Evolutionary conservation across 208 protist species (phyloP).

Genomic region (Acanthamoeba royreba): DNA sequence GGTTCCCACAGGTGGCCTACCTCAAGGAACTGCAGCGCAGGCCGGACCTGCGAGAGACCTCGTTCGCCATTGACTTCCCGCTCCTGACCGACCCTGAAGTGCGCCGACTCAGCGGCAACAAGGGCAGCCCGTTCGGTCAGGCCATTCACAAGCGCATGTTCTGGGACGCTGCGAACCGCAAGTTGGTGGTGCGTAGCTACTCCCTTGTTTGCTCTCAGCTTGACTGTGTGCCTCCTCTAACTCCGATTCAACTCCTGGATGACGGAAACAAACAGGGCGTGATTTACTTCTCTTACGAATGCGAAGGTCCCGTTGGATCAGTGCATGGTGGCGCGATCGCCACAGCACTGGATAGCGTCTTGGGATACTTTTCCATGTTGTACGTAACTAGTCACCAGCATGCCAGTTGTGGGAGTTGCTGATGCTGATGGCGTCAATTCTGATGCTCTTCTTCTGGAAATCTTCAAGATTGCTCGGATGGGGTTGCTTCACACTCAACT

Average conservation of each 20-base stretch:
- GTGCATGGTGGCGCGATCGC: constrained; percentile 7
- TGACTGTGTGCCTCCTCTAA: neutral
- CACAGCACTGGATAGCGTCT: neutral
- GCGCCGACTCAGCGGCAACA: neutral
- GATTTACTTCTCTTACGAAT: neutral
- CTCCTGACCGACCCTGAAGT: constrained; percentile 4
- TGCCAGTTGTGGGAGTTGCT: too few species aligned
- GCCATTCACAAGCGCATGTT: constrained; percentile 15
- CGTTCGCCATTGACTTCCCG: neutral
- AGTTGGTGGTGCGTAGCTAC: neutral
- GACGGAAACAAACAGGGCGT: too few species aligned
- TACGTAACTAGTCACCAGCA: too few species aligned
- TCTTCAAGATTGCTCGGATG: neutral
- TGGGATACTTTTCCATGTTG: neutral
- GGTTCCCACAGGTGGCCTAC: constrained; percentile 3
- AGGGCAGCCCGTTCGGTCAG: neutral
- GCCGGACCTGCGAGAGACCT: neutral
- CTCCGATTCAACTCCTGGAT: neutral
- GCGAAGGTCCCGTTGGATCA: neutral
- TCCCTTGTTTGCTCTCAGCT: neutral
- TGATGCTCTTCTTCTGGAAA: too few species aligned
- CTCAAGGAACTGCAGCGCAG: neutral
- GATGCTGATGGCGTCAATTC: too few species aligned
- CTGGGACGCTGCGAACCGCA: neutral
- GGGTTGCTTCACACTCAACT: constrained; percentile 17